Evolutionary conservation across 768 basidiomycete species (phyloP).

Genomic region (Coprinopsis strossmayeri): DNA sequence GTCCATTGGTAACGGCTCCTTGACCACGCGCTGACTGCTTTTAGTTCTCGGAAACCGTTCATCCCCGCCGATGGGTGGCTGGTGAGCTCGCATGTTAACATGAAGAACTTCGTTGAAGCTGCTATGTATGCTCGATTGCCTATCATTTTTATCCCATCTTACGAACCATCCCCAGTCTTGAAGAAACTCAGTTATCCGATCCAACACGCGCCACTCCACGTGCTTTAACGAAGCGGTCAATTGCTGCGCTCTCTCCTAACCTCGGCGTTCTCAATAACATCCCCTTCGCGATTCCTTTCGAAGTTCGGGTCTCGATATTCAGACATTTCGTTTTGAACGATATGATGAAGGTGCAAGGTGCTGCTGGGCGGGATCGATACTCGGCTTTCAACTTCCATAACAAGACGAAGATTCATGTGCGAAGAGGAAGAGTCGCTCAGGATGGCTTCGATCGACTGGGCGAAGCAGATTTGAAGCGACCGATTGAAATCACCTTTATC

Average conservation of each 20-base stretch:
- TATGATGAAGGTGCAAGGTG: constrained; percentile 11
- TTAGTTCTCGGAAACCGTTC: constrained; percentile 82
- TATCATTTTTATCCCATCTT: background rate
- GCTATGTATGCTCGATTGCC: constrained; percentile 49
- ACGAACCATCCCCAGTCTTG: constrained; percentile 35
- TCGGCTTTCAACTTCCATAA: constrained; percentile 1
- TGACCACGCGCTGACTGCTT: too few relatives aligned
- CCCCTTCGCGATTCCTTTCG: constrained; percentile 92
- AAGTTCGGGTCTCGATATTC: constrained; percentile 85
- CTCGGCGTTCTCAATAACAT: constrained; percentile 92
- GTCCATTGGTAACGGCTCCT: too few relatives aligned
- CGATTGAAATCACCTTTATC: constrained; percentile 85
- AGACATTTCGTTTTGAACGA: constrained; percentile 60
- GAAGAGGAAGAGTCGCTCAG: constrained; percentile 75
- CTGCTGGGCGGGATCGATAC: constrained; percentile 1
- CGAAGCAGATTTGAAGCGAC: constrained; percentile 74
- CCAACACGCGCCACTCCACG: constrained; percentile 13
- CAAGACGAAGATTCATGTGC: constrained; percentile 43
- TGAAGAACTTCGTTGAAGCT: constrained; percentile 73
- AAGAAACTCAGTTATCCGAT: constrained; percentile 44
- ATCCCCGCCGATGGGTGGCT: constrained; percentile 84
- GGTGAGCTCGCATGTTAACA: constrained; percentile 40
- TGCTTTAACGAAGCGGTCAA: constrained; percentile 55
- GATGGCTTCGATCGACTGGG: constrained; percentile 86
- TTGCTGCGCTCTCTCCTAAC: constrained; percentile 74